These are phyloP conservation scores for Fusarium liriodendri DNA, from an alignment of 2,329 filamentous ascomycete genomes.

Conservation along the genomic window DNA sequence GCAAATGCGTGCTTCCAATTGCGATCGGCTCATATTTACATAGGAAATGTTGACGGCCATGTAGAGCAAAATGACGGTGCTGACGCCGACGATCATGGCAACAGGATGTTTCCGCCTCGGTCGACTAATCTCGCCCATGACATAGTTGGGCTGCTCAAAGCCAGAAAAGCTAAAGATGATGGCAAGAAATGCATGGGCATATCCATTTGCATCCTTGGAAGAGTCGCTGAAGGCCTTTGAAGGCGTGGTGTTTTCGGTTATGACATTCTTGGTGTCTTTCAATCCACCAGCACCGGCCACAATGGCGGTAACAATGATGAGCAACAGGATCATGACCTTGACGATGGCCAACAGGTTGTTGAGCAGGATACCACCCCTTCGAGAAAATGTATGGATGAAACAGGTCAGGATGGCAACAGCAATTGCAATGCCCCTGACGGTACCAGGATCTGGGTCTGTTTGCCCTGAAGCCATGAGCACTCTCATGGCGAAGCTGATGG, in stretches of 20 bases:
- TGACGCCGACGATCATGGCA: slow-evolving; percentile 45
- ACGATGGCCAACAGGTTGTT: slow-evolving; percentile 63
- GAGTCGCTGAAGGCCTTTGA: slow-evolving; percentile 40
- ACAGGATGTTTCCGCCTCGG: slow-evolving; percentile 49
- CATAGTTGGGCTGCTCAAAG: slow-evolving; percentile 54
- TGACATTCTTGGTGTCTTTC: slow-evolving; percentile 37
- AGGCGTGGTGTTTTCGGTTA: slow-evolving; percentile 42
- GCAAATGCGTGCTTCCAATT: background rate
- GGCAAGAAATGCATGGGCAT: slow-evolving; percentile 55
- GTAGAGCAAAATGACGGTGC: slow-evolving; percentile 48
- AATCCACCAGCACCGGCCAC: slow-evolving; percentile 46
- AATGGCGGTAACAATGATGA: slow-evolving; percentile 53
- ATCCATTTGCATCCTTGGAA: slow-evolving; percentile 45
- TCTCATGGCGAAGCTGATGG: slow-evolving; percentile 57
- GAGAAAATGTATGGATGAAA: slow-evolving; percentile 60
- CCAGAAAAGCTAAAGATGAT: slow-evolving; percentile 55
- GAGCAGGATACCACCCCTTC: slow-evolving; percentile 61
- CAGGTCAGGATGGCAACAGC: slow-evolving; percentile 56
- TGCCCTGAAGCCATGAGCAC: slow-evolving; percentile 50
- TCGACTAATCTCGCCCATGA: slow-evolving; percentile 48
- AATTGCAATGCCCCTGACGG: slow-evolving; percentile 61
- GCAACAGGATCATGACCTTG: slow-evolving; percentile 60
- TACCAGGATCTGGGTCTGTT: slow-evolving; percentile 41
- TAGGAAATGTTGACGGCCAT: slow-evolving; percentile 53
- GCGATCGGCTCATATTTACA: slow-evolving; percentile 29